These are phyloP conservation scores for Andalucia godoyi DNA, from an alignment of 78 protist species.

Conservation along the genomic window DNA sequence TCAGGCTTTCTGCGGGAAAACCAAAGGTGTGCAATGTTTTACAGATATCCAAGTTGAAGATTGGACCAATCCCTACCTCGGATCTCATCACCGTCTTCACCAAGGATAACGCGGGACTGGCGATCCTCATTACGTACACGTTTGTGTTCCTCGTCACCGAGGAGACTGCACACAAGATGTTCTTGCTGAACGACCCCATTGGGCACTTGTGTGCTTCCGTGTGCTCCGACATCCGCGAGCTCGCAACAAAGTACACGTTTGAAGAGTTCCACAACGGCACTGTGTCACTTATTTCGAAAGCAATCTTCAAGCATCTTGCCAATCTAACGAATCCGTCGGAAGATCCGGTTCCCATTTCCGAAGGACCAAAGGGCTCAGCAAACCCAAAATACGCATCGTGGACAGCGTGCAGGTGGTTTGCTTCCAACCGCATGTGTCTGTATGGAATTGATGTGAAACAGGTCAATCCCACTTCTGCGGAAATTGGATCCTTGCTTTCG, in stretches of 20 bases:
- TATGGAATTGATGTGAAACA: constrained; percentile 82
- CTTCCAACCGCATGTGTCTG: too few relatives aligned
- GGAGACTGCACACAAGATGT: constrained; percentile 47
- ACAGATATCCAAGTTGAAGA: constrained; percentile 44
- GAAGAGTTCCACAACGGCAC: constrained; percentile 85
- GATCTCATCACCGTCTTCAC: constrained; percentile 85
- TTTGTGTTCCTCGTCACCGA: constrained; percentile 53
- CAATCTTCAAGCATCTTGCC: constrained; percentile 87
- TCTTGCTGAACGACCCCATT: constrained; percentile 80
- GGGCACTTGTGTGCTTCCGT: constrained; percentile 88
- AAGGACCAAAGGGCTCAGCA: too few relatives aligned
- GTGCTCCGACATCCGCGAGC: constrained; percentile 78
- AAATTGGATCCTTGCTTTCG: constrained; percentile 70
- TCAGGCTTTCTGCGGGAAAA: constrained; percentile 76
- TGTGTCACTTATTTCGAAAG: constrained; percentile 63
- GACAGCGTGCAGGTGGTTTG: too few relatives aligned
- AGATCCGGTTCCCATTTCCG: too few relatives aligned
- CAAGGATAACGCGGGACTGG: constrained; percentile 79
- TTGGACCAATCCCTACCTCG: constrained; percentile 88
- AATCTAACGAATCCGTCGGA: too few relatives aligned
- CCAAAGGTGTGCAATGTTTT: constrained; percentile 83
- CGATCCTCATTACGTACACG: constrained; percentile 75
- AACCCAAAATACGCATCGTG: too few relatives aligned
- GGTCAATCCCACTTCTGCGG: constrained; percentile 87
- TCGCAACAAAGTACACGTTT: constrained; percentile 65